Evolutionary conservation across 768 basidiomycete species (phyloP).

Genomic region (Pulveroboletus sp.): DNA sequence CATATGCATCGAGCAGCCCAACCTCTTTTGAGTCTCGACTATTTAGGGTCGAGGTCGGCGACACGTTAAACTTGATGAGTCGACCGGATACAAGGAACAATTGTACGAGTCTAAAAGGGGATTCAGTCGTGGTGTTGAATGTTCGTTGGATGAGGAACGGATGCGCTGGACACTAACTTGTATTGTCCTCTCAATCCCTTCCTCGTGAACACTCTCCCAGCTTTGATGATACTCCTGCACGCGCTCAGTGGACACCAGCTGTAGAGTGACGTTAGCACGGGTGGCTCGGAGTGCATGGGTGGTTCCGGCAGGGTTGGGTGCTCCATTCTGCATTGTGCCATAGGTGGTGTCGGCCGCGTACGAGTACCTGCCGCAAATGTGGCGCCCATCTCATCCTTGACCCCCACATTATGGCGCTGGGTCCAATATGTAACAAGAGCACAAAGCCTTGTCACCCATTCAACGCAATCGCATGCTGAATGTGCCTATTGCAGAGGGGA

Average conservation of each 20-base stretch:
- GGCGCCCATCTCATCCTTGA: constrained; percentile 76
- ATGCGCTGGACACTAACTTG: constrained; percentile 46
- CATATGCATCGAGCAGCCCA: constrained; percentile 68
- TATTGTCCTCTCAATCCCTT: constrained; percentile 72
- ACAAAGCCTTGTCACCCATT: constrained; percentile 81
- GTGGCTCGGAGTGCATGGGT: constrained; percentile 49
- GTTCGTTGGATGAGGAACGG: too few relatives aligned
- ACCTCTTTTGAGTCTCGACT: constrained; percentile 50
- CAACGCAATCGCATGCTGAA: constrained; percentile 60
- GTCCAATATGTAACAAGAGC: constrained; percentile 77
- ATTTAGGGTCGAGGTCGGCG: constrained; percentile 53
- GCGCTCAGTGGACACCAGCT: constrained; percentile 84
- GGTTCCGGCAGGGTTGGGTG: constrained; percentile 46
- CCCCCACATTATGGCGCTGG: constrained; percentile 67
- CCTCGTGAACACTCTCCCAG: constrained; percentile 69
- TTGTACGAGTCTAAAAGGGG: constrained; percentile 52
- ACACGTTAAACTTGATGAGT: constrained; percentile 67
- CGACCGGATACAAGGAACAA: constrained; percentile 73
- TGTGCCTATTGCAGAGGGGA: constrained; percentile 43
- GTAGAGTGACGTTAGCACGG: constrained; percentile 62
- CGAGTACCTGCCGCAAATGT: constrained; percentile 48
- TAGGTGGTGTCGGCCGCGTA: constrained; percentile 56
- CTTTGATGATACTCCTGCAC: constrained; percentile 70
- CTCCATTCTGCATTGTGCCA: constrained; percentile 30
- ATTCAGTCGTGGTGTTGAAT: background rate